Evolutionary conservation across 164 flowering plant species (phyloP).

Genomic region (Malania oleifera): DNA sequence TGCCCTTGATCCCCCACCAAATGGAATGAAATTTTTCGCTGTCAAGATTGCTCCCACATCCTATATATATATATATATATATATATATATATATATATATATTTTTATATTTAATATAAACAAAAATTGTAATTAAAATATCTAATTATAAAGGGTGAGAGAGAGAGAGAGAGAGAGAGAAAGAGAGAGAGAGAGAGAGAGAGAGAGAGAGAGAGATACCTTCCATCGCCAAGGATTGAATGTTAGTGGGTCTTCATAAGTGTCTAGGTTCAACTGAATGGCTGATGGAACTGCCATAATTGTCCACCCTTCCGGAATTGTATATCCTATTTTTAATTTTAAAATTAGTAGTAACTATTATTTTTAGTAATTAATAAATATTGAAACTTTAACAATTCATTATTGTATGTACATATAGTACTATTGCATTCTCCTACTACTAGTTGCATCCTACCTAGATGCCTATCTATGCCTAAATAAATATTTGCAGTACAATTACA

Average conservation of each 20-base stretch:
- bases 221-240: slow-evolving; percentile 38
- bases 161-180: background rate
- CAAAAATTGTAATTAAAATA: no score
- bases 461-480: no score
- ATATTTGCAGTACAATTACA: no score
- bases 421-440: no score
- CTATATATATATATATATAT: no score
- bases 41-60: background rate
- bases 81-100: no score
- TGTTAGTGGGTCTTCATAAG: slow-evolving; percentile 21
- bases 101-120: no score
- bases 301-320: slow-evolving; percentile 33
- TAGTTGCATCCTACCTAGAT: no score
- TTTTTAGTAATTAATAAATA: background rate
- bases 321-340: slow-evolving; percentile 19
- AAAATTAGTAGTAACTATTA: no score
- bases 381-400: background rate
- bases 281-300: slow-evolving; percentile 21
- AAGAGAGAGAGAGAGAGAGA: background rate
- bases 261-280: slow-evolving; percentile 19
- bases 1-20: slow-evolving; percentile 18
- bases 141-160: no score
- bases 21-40: slow-evolving; percentile 20
- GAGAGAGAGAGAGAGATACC: background rate
- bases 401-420: background rate